Conservation (phyloP, 2,329 filamentous ascomycete species). For the Arthroderma uncinatum region DNA sequence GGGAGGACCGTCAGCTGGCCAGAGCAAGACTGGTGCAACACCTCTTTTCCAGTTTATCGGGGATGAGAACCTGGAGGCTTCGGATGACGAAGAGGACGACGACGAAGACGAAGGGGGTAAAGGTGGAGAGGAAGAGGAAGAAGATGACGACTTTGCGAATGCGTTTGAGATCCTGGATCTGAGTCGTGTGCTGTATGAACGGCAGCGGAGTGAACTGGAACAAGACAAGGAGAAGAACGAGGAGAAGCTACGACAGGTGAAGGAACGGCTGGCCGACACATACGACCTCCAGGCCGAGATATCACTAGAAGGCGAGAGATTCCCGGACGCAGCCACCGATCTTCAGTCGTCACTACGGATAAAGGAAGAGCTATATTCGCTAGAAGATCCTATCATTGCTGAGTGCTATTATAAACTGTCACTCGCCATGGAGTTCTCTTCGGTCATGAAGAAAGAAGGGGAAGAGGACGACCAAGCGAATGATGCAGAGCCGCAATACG, state of each 20-base stretch:
- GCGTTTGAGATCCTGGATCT: slow-evolving; percentile 55
- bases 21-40: slow-evolving; percentile 13
- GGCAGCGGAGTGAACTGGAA: slow-evolving; percentile 44
- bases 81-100: slow-evolving; percentile 58
- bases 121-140: slow-evolving; percentile 39
- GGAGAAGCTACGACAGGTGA: slow-evolving; percentile 48
- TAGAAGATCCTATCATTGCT: slow-evolving; percentile 74
- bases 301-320: slow-evolving; percentile 91
- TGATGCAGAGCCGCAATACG: slow-evolving; percentile 9
- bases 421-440: slow-evolving; percentile 85
- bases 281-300: slow-evolving; percentile 93
- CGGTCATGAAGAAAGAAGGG: slow-evolving; percentile 47
- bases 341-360: slow-evolving; percentile 64
- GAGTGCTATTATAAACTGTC: slow-evolving; percentile 97
- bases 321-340: slow-evolving; percentile 76
- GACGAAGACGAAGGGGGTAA: slow-evolving; percentile 35
- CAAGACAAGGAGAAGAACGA: slow-evolving; percentile 31
- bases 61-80: slow-evolving; percentile 84
- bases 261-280: slow-evolving; percentile 81
- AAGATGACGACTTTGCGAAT: slow-evolving; percentile 53
- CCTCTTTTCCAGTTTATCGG: slow-evolving; percentile 85
- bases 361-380: slow-evolving; percentile 65
- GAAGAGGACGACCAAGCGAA: slow-evolving; percentile 28
- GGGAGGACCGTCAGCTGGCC: not conserved
- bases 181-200: slow-evolving; percentile 47